phyloP scores from a whole-genome alignment of 371 early-diverging fungal genomes.

The Batrachochytrium dendrobatidis region DNA sequence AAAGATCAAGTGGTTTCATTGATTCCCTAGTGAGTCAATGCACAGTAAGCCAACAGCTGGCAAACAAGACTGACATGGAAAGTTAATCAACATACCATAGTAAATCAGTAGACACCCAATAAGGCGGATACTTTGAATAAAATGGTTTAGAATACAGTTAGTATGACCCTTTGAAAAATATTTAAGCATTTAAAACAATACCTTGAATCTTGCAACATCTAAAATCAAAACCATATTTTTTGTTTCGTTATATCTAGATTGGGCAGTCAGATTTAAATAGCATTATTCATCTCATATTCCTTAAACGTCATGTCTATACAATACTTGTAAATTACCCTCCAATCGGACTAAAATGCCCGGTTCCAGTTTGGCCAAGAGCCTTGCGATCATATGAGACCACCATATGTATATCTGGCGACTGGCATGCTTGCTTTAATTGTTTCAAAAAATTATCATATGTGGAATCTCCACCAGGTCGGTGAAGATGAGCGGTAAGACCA shows the following conservation, averaged over 20 bases:
- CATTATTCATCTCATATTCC: slow-evolving; percentile 25
- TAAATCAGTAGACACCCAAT: slow-evolving; percentile 31
- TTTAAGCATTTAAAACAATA: slow-evolving; percentile 20
- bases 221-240: slow-evolving; percentile 66
- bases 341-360: slow-evolving; percentile 64
- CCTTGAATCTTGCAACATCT: slow-evolving; percentile 73
- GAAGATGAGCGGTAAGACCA: slow-evolving; percentile 61
- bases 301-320: slow-evolving; percentile 20
- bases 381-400: slow-evolving; percentile 79
- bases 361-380: slow-evolving; percentile 82
- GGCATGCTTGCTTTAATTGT: slow-evolving; percentile 62
- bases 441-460: slow-evolving; percentile 65
- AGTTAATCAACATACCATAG: slow-evolving; percentile 26
- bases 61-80: neutral
- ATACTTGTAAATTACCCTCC: slow-evolving; percentile 24
- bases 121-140: slow-evolving; percentile 26
- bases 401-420: slow-evolving; percentile 69
- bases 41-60: neutral
- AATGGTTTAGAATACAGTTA: neutral
- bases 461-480: slow-evolving; percentile 55
- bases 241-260: slow-evolving; percentile 38
- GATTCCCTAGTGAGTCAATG: slow-evolving; percentile 18
- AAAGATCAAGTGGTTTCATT: slow-evolving; percentile 24
- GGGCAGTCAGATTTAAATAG: slow-evolving; percentile 24
- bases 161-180: neutral